These are phyloP conservation scores for Fimicolochytrium jonesii DNA, from an alignment of 192 early-diverging fungal genomes.

Conservation along the genomic window DNA sequence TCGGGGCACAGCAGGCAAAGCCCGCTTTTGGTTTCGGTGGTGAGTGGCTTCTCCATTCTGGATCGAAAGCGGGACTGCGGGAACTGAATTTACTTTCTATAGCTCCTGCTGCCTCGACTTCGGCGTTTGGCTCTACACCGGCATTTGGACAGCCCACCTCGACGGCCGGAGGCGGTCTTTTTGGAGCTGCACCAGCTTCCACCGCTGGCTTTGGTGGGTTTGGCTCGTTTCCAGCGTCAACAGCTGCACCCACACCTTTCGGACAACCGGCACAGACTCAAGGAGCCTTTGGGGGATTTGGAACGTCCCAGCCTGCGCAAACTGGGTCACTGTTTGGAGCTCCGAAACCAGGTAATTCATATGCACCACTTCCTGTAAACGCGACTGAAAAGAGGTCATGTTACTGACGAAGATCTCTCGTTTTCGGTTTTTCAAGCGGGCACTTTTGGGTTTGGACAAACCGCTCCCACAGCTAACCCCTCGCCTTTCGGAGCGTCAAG, in stretches of 20 bases:
- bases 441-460: slow-evolving; percentile 7
- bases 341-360: no score
- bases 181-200: slow-evolving; percentile 5
- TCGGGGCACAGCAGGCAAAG: neutral
- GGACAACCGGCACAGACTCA: slow-evolving; percentile 9
- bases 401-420: no score
- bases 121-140: slow-evolving; percentile 26
- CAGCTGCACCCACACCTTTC: slow-evolving; percentile 22
- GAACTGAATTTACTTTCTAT: no score
- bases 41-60: no score
- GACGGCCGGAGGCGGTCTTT: slow-evolving; percentile 4
- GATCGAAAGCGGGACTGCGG: no score
- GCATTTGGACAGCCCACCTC: slow-evolving; percentile 12
- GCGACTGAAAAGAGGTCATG: no score
- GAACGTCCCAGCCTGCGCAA: neutral
- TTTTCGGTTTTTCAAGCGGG: no score
- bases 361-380: no score
- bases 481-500: neutral
- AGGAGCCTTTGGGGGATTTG: neutral
- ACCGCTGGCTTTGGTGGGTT: slow-evolving; percentile 5
- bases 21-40: slow-evolving; percentile 31
- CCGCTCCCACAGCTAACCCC: slow-evolving; percentile 5
- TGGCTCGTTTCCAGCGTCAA: slow-evolving; percentile 30
- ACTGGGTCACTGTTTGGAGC: no score
- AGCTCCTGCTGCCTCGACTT: slow-evolving; percentile 10